These are phyloP conservation scores for Suhomyces xylopsoci DNA, from an alignment of 805 yeast species.

Conservation along the genomic window DNA sequence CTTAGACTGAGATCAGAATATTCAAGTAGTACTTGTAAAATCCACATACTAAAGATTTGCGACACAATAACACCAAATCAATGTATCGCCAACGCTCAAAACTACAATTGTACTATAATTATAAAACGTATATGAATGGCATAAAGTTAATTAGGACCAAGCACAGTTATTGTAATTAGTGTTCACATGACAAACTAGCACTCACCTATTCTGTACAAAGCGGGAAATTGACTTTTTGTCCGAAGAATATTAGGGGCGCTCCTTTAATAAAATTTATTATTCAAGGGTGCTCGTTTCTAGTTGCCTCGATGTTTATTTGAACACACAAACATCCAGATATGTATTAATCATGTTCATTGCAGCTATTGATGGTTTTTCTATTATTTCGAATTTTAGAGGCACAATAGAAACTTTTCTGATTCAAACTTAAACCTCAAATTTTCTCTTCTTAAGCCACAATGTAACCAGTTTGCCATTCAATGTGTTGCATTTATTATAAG, in stretches of 20 bases:
- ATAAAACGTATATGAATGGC: background rate
- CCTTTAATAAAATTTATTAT: background rate
- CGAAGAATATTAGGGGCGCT: background rate
- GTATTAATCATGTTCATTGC: background rate
- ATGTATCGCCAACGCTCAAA: background rate
- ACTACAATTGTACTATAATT: background rate
- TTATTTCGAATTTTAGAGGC: background rate
- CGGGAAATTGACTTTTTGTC: background rate
- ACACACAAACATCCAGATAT: background rate
- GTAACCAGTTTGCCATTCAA: background rate
- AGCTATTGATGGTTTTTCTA: background rate
- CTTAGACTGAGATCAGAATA: too few relatives aligned
- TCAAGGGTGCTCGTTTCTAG: background rate
- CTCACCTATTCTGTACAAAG: background rate
- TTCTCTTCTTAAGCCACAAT: background rate
- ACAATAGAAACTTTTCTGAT: background rate
- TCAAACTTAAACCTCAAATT: background rate
- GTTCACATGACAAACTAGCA: background rate
- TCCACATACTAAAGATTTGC: background rate
- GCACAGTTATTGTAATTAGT: background rate
- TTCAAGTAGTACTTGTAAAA: background rate
- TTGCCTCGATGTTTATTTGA: background rate
- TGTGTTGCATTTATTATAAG: background rate
- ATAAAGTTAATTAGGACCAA: background rate
- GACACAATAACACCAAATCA: background rate